Percentiles rank a stretch among this genome's conserved stretches.
These are phyloP conservation scores for Populus davidiana DNA, from an alignment of 345 rosid genomes.

Conservation along the genomic window DNA sequence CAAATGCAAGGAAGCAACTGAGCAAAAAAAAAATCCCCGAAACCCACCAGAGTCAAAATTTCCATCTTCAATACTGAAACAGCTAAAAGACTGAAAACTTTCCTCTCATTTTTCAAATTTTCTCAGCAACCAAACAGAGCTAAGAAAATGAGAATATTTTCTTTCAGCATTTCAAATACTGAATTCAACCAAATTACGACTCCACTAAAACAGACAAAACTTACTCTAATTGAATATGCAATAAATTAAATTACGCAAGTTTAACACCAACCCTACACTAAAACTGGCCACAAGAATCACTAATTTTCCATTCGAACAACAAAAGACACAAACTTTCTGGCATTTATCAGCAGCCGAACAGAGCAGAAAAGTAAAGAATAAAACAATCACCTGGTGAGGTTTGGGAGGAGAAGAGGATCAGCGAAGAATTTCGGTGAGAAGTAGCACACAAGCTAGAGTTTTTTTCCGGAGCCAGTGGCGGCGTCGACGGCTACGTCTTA, in stretches of 20 bases:
- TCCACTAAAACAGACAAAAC: background rate
- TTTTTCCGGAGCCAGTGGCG: slow-evolving; percentile 95
- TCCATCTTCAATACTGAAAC: background rate
- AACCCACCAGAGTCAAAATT: background rate
- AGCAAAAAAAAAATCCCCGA: background rate
- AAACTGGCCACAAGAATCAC: background rate
- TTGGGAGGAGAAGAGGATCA: slow-evolving; percentile 59
- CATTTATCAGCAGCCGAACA: background rate
- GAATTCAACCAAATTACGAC: background rate
- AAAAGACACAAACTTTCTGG: background rate
- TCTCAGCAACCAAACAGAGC: background rate
- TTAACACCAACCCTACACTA: background rate
- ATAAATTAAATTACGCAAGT: background rate
- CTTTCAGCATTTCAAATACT: background rate
- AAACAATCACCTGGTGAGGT: slow-evolving; percentile 54
- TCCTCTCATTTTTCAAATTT: background rate
- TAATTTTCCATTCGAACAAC: background rate
- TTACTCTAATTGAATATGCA: background rate
- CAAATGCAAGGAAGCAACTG: background rate
- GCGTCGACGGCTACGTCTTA: slow-evolving; percentile 95
- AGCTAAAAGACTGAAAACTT: background rate
- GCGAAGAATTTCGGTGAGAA: slow-evolving; percentile 76
- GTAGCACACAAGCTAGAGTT: slow-evolving; percentile 82
- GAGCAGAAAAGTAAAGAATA: background rate
- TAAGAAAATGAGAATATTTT: background rate